These are phyloP conservation scores for Pseudoscleropodium purum DNA, from an alignment of 225 moss, liverwort and hornwort species.

Conservation along the genomic window DNA sequence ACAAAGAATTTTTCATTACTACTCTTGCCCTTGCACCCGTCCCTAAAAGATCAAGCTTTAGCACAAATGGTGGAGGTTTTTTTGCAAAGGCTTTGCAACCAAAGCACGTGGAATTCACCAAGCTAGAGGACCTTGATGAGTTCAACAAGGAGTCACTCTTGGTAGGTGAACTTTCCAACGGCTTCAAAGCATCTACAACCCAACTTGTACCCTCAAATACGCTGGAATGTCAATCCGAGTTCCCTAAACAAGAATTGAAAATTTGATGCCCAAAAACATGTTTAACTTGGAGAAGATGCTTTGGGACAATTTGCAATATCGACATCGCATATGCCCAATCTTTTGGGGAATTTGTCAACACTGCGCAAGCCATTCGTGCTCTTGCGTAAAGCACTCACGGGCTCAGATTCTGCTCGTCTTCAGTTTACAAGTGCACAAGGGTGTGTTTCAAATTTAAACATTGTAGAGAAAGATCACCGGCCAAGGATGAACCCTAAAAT, in stretches of 20 bases:
- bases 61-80: slow-evolving; percentile 2
- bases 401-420: neutral
- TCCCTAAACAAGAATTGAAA: neutral
- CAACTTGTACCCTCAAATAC: neutral
- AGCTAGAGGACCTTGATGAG: neutral
- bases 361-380: neutral
- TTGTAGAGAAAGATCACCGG: neutral
- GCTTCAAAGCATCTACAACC: neutral
- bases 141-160: neutral
- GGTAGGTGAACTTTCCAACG: neutral
- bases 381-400: neutral
- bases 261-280: neutral
- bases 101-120: neutral
- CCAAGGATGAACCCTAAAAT: neutral
- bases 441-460: neutral
- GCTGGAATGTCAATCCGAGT: neutral
- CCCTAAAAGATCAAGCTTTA: slow-evolving; percentile 12
- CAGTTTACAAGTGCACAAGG: neutral
- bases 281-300: neutral
- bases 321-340: neutral
- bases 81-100: neutral
- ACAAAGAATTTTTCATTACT: neutral
- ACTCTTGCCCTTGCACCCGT: neutral
- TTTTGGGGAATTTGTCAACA: neutral
- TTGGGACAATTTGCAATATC: neutral